Evolutionary conservation across 2,329 filamentous ascomycete species (phyloP), one percentile per base, ranked within the genome.

Genomic region (Talaromyces islandicus): DNA sequence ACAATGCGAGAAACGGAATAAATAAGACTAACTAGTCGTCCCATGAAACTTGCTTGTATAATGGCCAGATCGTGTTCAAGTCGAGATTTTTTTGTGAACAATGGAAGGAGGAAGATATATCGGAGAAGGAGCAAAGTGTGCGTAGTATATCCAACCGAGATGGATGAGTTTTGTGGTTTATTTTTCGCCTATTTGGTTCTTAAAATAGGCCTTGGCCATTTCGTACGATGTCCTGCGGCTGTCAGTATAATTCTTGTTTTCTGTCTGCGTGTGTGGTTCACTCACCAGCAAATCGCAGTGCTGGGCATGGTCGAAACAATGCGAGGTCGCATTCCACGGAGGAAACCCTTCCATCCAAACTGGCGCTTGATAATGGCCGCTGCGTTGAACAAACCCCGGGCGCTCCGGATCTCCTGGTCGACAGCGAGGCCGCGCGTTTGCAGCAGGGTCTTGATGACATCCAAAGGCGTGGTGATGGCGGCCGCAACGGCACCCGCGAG

Each of bases 251-350:
- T 27, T 24, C 17, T 50, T 21, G 21, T 4, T 46, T 14, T 24
- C 12, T 24, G 6, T 11, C 5, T 27, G 54, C n/a, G 35, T 38
- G 12, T 35, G 14, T 35, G 25, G 25, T 27, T n/a, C 24, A 75
- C 82, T 70, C 73, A 94, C 94, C 94, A 99, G 82, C 94, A 99
- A 71, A 99, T 99, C n/a, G 94, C 94, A 35, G 94, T 99, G 78
- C 92, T 97, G 21, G 94, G 94, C 89, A 97, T 97, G 1, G 94
- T 96, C 11, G 92, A 97, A 64, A 99, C 87, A 54, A 99, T 88
- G 70, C 94, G 84, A 53, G 94, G 94, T 68, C 90, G 88, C 72
- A 97, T 85, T 50, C 94, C 94, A 72, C 95, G 92, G 79, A 97
- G 92, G 77, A 97, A 99, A 3, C 94, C 94, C 60, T 80, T 81